Evolutionary conservation across 768 basidiomycete genomes (phyloP).

Genomic region (Nidularia pulvinata): DNA sequence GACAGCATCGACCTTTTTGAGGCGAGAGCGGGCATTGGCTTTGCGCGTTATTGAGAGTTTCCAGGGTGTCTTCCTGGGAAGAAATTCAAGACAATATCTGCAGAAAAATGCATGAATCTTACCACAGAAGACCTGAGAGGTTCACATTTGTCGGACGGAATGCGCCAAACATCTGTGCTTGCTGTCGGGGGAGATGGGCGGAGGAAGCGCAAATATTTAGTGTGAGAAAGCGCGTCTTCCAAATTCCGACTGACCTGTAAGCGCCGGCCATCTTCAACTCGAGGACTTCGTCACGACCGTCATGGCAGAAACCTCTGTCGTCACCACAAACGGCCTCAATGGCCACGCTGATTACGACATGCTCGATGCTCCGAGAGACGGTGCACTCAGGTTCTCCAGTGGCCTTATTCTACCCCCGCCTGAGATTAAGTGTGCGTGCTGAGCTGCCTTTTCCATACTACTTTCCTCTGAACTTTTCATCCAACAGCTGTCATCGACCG

Average conservation of each 20-base stretch:
- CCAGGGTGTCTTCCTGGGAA: constrained; percentile 90
- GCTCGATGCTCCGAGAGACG: constrained; percentile 25
- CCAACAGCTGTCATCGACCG: constrained; percentile 88
- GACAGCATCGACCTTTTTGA: constrained; percentile 93
- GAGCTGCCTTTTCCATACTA: constrained; percentile 34
- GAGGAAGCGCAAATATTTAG: constrained; percentile 16
- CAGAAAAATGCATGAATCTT: constrained; percentile 11
- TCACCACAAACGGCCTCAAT: constrained; percentile 34
- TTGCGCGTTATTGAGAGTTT: constrained; percentile 90
- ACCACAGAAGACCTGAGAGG: constrained; percentile 87
- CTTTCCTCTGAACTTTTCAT: constrained; percentile 1
- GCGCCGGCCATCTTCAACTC: constrained; percentile 4
- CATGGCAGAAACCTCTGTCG: constrained; percentile 48
- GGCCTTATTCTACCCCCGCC: constrained; percentile 96
- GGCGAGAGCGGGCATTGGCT: constrained; percentile 84
- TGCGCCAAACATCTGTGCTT: constrained; percentile 75
- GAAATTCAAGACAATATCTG: background rate
- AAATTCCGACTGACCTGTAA: background rate
- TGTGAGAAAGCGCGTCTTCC: too few relatives aligned
- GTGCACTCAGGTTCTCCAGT: constrained; percentile 59
- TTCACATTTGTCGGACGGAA: constrained; percentile 73
- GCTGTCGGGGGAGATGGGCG: constrained; percentile 4
- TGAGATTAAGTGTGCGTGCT: constrained; percentile 83
- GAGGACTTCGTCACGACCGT: constrained; percentile 19
- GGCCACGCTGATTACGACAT: constrained; percentile 41